Conservation (phyloP, 257 asterid species). For the Plantago ovata region DNA sequence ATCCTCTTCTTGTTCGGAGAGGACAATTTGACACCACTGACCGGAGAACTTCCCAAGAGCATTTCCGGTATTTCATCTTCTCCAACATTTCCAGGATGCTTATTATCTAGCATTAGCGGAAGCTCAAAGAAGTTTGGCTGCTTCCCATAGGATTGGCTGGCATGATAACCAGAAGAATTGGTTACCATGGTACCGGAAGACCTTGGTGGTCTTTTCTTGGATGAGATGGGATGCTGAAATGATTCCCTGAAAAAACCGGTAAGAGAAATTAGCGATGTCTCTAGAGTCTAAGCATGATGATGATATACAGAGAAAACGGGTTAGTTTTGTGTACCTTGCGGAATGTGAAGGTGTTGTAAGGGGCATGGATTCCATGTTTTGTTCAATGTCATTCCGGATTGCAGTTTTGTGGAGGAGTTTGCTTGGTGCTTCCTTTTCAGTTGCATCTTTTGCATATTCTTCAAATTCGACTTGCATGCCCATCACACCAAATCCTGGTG, state of each 20-base stretch:
- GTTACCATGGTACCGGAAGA: slow-evolving; percentile 45
- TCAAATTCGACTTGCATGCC: slow-evolving; percentile 61
- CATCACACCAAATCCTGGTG: slow-evolving; percentile 33
- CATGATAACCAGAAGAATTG: slow-evolving; percentile 37
- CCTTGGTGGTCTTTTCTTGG: slow-evolving; percentile 57
- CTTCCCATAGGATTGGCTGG: slow-evolving; percentile 37
- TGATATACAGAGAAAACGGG: not conserved
- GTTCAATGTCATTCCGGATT: slow-evolving; percentile 39
- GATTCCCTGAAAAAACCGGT: slow-evolving; percentile 39
- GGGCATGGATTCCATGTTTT: slow-evolving; percentile 41
- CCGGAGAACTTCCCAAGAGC: slow-evolving; percentile 60
- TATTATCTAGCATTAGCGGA: slow-evolving; percentile 47
- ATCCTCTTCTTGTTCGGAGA: slow-evolving; percentile 88
- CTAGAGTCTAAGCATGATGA: slow-evolving; percentile 4
- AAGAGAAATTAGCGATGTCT: not conserved
- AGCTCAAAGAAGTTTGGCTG: slow-evolving; percentile 39
- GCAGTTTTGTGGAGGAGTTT: slow-evolving; percentile 31
- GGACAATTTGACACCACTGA: slow-evolving; percentile 44
- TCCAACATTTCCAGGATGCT: slow-evolving; percentile 39
- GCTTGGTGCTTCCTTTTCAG: slow-evolving; percentile 34
- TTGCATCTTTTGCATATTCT: slow-evolving; percentile 53
- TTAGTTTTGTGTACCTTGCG: slow-evolving; percentile 42
- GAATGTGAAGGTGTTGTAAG: slow-evolving; percentile 67
- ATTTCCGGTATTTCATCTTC: slow-evolving; percentile 76
- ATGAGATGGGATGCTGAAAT: slow-evolving; percentile 46